Evolutionary conservation across 2,329 filamentous ascomycete genomes (phyloP), one percentile per base, ranked within the genome.

Genomic region (Fusarium siculi): DNA sequence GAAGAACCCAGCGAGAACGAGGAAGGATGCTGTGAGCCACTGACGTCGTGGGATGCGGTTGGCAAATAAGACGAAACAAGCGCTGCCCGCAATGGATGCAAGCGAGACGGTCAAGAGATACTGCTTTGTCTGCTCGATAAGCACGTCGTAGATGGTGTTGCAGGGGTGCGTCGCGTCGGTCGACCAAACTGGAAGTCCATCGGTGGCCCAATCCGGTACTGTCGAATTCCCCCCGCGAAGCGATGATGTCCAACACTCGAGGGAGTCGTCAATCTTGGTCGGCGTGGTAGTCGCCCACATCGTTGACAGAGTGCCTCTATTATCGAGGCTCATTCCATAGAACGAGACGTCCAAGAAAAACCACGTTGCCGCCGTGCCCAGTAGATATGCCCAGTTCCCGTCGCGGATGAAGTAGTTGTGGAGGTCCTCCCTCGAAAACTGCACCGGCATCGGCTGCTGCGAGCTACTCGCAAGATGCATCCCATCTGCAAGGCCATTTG

Each of bases 321-420:
- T 84, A 65, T 85, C 85, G 21, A 88, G 80, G 4, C 85, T 85
- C 60, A 88, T 84, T 12, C 87, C 87, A 68, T 89, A 89, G 64
- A 88, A 89, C 4, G 85, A 85, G 60, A 89, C 82, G 54, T 89
- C 87, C n/a, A 89, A 80, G 3, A 89, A 80, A 21, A 88, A 82
- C 87, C 87, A 89, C 50, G 84, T 81, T 39, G 84, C 76, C 0
- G 85, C 84, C 5, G 87, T 87, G 36, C 79, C 80, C 16, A 82
- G 67, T 14, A 85, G 74, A 59, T 83, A 81, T 36, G 76, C 72
- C 81, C 79, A 80, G 76, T 81, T 79, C 25, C 80, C 74, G 65
- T 81, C 81, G 36, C 77, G 78, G 81, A 88, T 83, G 61, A 88
- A 87, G 77, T 85, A 88, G 70, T 84, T 84, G 73, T 84, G 80